Evolutionary conservation across 1,284 basidiomycete species (phyloP), one percentile per base, ranked within the genome.

Genomic region (Peniophora sp.): DNA sequence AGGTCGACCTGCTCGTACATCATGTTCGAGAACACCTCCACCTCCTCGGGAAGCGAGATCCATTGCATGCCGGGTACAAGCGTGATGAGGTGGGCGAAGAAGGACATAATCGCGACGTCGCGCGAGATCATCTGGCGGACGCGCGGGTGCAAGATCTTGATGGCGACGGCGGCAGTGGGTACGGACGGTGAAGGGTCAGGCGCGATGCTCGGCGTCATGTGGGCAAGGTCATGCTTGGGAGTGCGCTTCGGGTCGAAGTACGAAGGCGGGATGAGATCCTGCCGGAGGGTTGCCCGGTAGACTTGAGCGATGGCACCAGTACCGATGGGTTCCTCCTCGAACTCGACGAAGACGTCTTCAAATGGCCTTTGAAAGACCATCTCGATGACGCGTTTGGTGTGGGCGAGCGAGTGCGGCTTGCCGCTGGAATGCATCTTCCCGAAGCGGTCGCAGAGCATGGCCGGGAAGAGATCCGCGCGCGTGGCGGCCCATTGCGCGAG

Each of bases 401-500:
- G 86, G 18, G 64, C 60, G 54, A 98, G 70, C 1, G 85, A 73
- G 69, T 99, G 97, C 0, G 92, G 85, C 56, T 81, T 86, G 52
- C 88, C 93, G 57, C 82, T 88, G 2, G 95, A 97, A 64, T 99
- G 97, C 14, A 98, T 73, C 51, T 84, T 81, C 46, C 91, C 92
- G 60, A 99, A 76, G 55, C 81, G 79, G 52, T 89, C 78, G 66
- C 97, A 99, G 3, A 99, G 80, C n/a, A 82, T 68, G n/a, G 85
- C 76, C 1, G 97, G 92, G 69, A 99, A 99, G 3, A 99, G 73
- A 66, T 99, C 97, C 45, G 88, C 87, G 49, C 97, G 81, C 24
- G 94, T 95, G 3, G 90, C 97, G 1, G 97, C 97, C 97, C 97
- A 99, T 78, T 99, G 97, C 1, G 92, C 92, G 48, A 99, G 79